Evolutionary conservation across 202 grass and related monocot species (phyloP).

Genomic region (Zizania palustris): DNA sequence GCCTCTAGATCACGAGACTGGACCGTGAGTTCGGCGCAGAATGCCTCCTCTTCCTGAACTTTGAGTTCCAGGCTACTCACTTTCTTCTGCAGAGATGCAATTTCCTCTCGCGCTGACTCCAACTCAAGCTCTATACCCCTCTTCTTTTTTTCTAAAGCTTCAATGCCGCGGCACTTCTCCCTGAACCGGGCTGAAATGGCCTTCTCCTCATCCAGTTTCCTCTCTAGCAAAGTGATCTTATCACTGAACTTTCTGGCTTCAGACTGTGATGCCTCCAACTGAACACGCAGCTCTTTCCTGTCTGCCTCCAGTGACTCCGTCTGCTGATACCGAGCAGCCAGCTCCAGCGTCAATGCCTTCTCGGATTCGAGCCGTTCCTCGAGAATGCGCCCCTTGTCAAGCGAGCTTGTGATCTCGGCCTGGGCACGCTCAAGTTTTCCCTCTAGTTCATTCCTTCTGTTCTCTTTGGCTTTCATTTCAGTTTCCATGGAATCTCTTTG

Average conservation of each 20-base stretch:
- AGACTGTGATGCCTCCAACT: conserved; percentile 51
- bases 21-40: conserved; percentile 38
- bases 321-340: conserved; percentile 56
- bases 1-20: conserved; percentile 45
- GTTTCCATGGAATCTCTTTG: conserved; percentile 50
- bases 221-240: conserved; percentile 50
- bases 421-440: conserved; percentile 52
- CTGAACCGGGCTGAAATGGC: conserved; percentile 43
- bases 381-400: conserved; percentile 51
- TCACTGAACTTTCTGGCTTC: conserved; percentile 55
- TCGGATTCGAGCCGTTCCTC: conserved; percentile 58
- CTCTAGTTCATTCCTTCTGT: conserved; percentile 58
- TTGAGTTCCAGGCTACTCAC: conserved; percentile 39
- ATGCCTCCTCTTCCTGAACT: conserved; percentile 42
- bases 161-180: conserved; percentile 48
- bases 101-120: conserved; percentile 47
- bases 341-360: conserved; percentile 58
- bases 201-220: conserved; percentile 64
- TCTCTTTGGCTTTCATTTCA: conserved; percentile 52
- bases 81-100: conserved; percentile 48
- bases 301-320: conserved; percentile 55
- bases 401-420: conserved; percentile 41
- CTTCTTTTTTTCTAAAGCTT: conserved; percentile 54
- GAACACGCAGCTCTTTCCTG: conserved; percentile 49
- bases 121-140: conserved; percentile 59